These are phyloP conservation scores for Tubosaeta sp. DNA, from an alignment of 768 basidiomycete species.

Conservation along the genomic window DNA sequence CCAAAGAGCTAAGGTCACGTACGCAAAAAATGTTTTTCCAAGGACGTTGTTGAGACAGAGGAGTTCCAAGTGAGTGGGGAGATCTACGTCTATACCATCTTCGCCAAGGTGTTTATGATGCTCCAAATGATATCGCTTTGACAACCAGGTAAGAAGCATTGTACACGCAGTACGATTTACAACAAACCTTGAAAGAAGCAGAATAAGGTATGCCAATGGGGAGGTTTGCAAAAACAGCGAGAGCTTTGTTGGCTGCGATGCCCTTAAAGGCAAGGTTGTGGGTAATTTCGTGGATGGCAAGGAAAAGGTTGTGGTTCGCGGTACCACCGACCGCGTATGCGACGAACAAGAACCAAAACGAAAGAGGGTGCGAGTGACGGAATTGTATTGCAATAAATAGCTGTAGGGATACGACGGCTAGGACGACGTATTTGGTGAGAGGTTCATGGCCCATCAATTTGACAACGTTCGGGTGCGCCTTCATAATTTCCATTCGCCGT, in stretches of 20 bases:
- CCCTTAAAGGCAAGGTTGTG: slow-evolving; percentile 93
- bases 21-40: slow-evolving; percentile 98
- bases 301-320: slow-evolving; percentile 95
- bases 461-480: slow-evolving; percentile 92
- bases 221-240: slow-evolving; percentile 89
- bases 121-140: slow-evolving; percentile 86
- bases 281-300: slow-evolving; percentile 98
- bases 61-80: slow-evolving; percentile 85
- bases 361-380: slow-evolving; percentile 64
- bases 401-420: slow-evolving; percentile 77
- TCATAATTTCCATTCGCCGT: slow-evolving; percentile 83
- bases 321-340: slow-evolving; percentile 92
- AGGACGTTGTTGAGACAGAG: slow-evolving; percentile 89
- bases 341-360: slow-evolving; percentile 63
- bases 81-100: slow-evolving; percentile 94
- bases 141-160: slow-evolving; percentile 3
- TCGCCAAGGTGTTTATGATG: slow-evolving; percentile 96
- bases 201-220: slow-evolving; percentile 95
- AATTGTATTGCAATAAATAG: slow-evolving; percentile 59
- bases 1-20: slow-evolving; percentile 22
- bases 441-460: slow-evolving; percentile 97
- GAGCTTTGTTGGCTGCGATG: slow-evolving; percentile 75
- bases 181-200: slow-evolving; percentile 84
- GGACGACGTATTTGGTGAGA: slow-evolving; percentile 86
- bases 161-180: background rate